Evolutionary conservation across 768 basidiomycete species (phyloP).

Genomic region (Porpolomopsis calyptriformis): DNA sequence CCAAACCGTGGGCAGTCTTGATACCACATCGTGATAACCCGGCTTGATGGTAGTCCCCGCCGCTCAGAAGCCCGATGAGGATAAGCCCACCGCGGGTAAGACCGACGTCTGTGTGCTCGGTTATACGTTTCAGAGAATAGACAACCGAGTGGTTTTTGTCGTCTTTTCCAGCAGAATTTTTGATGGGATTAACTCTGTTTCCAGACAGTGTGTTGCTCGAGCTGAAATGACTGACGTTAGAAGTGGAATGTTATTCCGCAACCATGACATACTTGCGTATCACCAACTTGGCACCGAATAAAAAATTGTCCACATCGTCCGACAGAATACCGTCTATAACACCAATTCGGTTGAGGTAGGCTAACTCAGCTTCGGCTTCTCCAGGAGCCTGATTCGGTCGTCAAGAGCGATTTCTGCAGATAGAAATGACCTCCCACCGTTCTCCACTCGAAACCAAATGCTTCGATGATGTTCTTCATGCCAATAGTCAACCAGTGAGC

Average conservation of each 20-base stretch:
- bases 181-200: constrained; percentile 50
- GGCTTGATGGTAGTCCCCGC: constrained; percentile 79
- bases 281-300: constrained; percentile 78
- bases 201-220: constrained; percentile 65
- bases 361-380: constrained; percentile 91
- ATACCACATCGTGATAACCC: constrained; percentile 61
- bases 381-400: constrained; percentile 61
- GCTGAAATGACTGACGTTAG: constrained; percentile 26
- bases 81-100: constrained; percentile 47
- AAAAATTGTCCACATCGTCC: constrained; percentile 87
- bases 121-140: constrained; percentile 33
- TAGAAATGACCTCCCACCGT: constrained; percentile 30
- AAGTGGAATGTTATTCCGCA: neutral
- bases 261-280: constrained; percentile 62
- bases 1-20: constrained; percentile 65
- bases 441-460: constrained; percentile 73
- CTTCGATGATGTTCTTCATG: constrained; percentile 69
- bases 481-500: constrained; percentile 58
- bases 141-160: constrained; percentile 60
- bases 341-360: constrained; percentile 72
- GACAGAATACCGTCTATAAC: constrained; percentile 82
- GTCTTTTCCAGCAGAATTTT: constrained; percentile 58
- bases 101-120: constrained; percentile 27
- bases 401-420: constrained; percentile 19
- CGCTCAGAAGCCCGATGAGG: constrained; percentile 75